These are phyloP conservation scores for Camellia oleifera DNA, from an alignment of 179 eudicot species.

Conservation along the genomic window DNA sequence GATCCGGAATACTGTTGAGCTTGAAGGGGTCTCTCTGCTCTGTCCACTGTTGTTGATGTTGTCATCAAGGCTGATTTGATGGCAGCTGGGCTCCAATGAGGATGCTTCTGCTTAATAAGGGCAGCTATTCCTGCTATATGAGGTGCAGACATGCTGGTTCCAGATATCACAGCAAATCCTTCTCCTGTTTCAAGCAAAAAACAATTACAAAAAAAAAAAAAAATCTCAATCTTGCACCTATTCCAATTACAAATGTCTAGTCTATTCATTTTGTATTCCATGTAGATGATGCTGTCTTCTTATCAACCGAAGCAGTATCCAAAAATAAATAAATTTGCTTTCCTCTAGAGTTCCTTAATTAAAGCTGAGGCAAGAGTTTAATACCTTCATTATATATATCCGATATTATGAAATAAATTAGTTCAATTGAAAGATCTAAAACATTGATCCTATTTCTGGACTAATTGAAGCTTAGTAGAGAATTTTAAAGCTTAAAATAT, in stretches of 20 bases:
- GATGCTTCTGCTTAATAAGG: constrained; percentile 83
- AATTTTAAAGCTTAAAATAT: not conserved
- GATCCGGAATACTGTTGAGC: constrained; percentile 83
- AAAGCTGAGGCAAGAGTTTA: not conserved
- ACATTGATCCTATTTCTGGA: not conserved
- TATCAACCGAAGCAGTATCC: not conserved
- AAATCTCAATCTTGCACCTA: not conserved
- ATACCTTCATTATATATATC: not conserved
- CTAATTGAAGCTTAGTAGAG: not conserved
- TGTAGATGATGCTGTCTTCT: not conserved
- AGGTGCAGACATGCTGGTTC: constrained; percentile 98
- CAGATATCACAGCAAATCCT: constrained; percentile 90
- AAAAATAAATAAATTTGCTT: not conserved
- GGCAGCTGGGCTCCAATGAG: constrained; percentile 97
- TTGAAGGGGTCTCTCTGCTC: constrained; percentile 73
- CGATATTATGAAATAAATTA: not conserved
- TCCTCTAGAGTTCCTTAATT: not conserved
- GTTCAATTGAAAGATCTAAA: not conserved
- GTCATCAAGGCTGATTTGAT: constrained; percentile 94
- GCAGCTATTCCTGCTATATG: constrained; percentile 96
- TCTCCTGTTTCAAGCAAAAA: constrained; percentile 53
- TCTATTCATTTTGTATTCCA: not conserved
- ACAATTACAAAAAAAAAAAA: not conserved
- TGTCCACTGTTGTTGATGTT: constrained; percentile 62
- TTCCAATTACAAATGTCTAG: not conserved